Evolutionary conservation across 768 basidiomycete genomes (phyloP).

Genomic region (Saitozyma sp.): DNA sequence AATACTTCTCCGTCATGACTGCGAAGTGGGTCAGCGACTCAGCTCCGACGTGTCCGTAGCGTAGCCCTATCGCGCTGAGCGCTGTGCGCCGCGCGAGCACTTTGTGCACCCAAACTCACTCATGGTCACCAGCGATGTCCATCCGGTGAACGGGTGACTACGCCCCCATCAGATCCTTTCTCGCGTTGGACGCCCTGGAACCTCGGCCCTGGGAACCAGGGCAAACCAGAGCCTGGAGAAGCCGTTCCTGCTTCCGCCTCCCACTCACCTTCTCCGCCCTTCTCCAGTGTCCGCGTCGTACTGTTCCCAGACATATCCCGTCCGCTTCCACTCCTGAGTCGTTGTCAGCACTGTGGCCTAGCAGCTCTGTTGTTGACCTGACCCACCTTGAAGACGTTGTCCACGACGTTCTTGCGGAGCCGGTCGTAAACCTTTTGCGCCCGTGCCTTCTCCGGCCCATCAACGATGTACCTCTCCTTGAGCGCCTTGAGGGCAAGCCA

Average conservation of each 20-base stretch:
- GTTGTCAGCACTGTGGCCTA: neutral
- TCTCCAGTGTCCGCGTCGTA: conserved; percentile 82
- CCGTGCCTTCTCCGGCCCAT: conserved; percentile 76
- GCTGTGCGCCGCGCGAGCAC: neutral
- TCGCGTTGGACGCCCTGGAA: neutral
- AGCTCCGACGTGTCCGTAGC: neutral
- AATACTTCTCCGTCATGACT: conserved; percentile 72
- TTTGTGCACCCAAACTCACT: conserved; percentile 61
- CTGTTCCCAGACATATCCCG: conserved; percentile 97
- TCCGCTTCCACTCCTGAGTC: conserved; percentile 71
- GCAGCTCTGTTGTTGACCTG: neutral
- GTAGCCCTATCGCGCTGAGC: neutral
- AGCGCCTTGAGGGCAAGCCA: conserved; percentile 80
- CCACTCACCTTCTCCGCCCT: conserved; percentile 73
- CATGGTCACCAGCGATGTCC: conserved; percentile 85
- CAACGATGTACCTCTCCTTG: conserved; percentile 76
- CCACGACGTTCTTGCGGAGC: conserved; percentile 75
- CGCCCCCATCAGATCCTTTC: neutral
- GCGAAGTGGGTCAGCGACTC: conserved; percentile 1
- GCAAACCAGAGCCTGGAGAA: too few relatives aligned
- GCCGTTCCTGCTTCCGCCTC: conserved; percentile 22
- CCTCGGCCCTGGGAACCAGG: too few relatives aligned
- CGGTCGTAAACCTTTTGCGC: conserved; percentile 78
- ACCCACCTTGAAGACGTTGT: conserved; percentile 72
- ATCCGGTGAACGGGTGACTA: conserved; percentile 95